Percentiles rank a stretch among this genome's conserved stretches.
phyloP scores from a whole-genome alignment of 176 grass and related monocot species.

The Eleusine indica region DNA sequence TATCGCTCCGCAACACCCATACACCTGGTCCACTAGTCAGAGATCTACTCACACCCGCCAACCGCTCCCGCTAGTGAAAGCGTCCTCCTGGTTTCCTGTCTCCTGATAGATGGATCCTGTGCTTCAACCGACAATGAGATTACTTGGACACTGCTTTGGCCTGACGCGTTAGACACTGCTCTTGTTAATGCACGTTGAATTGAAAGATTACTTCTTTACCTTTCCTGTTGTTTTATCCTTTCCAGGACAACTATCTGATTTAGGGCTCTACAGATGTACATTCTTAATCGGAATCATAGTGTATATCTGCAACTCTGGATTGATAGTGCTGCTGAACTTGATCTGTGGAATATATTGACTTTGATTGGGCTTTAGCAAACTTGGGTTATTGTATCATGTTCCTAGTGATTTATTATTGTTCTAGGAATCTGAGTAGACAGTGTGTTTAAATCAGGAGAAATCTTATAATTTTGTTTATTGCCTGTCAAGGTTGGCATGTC shows the following conservation, averaged over 20 bases:
- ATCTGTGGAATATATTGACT: slow-evolving; percentile 31
- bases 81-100: no score
- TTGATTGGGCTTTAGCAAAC: slow-evolving; percentile 4
- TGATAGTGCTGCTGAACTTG: slow-evolving; percentile 19
- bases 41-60: no score
- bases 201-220: slow-evolving; percentile 21
- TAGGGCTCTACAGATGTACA: not conserved
- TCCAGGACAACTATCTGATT: slow-evolving; percentile 1
- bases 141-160: no score
- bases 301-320: not conserved
- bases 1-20: no score
- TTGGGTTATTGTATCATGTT: not conserved
- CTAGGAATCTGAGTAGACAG: slow-evolving; percentile 1
- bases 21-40: no score
- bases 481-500: slow-evolving; percentile 2
- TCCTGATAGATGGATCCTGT: no score
- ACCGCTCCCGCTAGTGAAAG: no score
- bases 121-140: no score
- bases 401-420: not conserved
- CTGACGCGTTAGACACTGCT: not conserved
- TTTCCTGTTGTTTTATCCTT: not conserved
- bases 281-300: slow-evolving; percentile 30
- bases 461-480: slow-evolving; percentile 22
- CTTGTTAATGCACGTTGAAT: not conserved
- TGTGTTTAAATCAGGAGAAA: slow-evolving; percentile 34